phyloP scores from a whole-genome alignment of 495 filamentous ascomycete genomes.

The Penicillium arizonense region DNA sequence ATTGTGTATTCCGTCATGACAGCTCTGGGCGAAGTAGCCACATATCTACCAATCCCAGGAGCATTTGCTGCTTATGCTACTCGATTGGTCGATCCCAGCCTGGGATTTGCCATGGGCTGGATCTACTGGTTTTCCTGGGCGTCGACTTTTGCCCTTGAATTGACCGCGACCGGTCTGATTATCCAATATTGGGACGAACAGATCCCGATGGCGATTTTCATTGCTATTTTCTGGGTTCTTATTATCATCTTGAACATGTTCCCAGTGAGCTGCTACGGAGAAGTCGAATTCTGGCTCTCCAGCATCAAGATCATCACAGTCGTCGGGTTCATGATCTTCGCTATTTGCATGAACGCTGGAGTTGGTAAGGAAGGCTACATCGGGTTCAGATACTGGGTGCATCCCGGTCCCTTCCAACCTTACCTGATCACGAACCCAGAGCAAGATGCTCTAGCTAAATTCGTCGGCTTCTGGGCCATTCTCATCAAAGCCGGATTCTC shows the following conservation, averaged over 20 bases:
- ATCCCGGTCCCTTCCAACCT: slow-evolving; percentile 61
- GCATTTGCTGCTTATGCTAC: slow-evolving; percentile 66
- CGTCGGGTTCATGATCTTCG: slow-evolving; percentile 57
- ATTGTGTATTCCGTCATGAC: slow-evolving; percentile 52
- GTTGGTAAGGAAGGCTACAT: slow-evolving; percentile 52
- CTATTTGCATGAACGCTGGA: slow-evolving; percentile 60
- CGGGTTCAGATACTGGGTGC: slow-evolving; percentile 62
- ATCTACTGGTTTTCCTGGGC: slow-evolving; percentile 57
- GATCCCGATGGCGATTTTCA: slow-evolving; percentile 61
- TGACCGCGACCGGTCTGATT: slow-evolving; percentile 63
- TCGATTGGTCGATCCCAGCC: slow-evolving; percentile 63
- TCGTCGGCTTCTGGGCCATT: slow-evolving; percentile 33
- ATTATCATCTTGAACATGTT: slow-evolving; percentile 63
- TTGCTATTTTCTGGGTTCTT: slow-evolving; percentile 65
- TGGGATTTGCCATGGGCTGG: slow-evolving; percentile 75
- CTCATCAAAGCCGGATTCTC: slow-evolving; percentile 54
- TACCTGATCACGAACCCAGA: slow-evolving; percentile 20
- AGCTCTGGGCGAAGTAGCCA: slow-evolving; percentile 62
- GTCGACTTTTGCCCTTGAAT: slow-evolving; percentile 63
- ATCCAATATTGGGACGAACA: slow-evolving; percentile 63
- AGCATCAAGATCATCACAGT: slow-evolving; percentile 58
- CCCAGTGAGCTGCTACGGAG: slow-evolving; percentile 48
- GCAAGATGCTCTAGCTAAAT: slow-evolving; percentile 52
- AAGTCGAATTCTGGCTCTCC: slow-evolving; percentile 65
- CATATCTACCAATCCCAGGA: slow-evolving; percentile 69